Percentiles rank a stretch among this genome's conserved stretches.
phyloP scores from a whole-genome alignment of 1,284 basidiomycete species.

The Cystobasidium sp. region DNA sequence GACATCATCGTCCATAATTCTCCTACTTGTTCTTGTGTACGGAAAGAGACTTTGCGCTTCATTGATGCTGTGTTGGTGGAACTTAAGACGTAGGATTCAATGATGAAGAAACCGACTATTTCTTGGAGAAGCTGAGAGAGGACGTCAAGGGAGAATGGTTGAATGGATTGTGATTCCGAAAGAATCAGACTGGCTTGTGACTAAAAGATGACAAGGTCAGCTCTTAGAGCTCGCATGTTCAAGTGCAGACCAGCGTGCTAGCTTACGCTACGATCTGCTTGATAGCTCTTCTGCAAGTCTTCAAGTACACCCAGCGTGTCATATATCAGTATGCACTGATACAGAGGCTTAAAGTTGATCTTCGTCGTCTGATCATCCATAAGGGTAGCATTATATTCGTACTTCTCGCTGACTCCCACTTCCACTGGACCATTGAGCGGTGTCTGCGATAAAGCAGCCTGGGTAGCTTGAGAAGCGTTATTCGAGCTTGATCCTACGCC shows the following conservation, averaged over 20 bases:
- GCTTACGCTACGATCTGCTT: conserved; percentile 90
- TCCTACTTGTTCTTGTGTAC: conserved; percentile 87
- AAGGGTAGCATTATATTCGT: conserved; percentile 74
- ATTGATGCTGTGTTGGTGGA: conserved; percentile 69
- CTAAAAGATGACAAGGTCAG: conserved; percentile 59
- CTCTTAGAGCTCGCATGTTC: too few species aligned
- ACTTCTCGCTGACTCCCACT: conserved; percentile 88
- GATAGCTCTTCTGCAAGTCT: conserved; percentile 88
- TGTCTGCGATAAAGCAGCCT: conserved; percentile 64
- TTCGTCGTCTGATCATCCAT: conserved; percentile 84
- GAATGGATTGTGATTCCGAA: conserved; percentile 66
- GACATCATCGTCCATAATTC: conserved; percentile 95
- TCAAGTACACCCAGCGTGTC: conserved; percentile 84
- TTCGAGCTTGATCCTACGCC: conserved; percentile 47
- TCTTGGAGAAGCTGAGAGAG: conserved; percentile 75
- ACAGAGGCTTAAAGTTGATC: conserved; percentile 93
- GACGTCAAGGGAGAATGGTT: conserved; percentile 60
- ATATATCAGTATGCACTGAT: conserved; percentile 97
- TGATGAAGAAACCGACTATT: conserved; percentile 98
- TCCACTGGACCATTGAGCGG: conserved; percentile 94
- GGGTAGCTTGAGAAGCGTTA: conserved; percentile 64
- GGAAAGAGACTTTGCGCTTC: conserved; percentile 62
- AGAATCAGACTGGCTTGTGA: conserved; percentile 96
- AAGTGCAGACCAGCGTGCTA: too few species aligned
- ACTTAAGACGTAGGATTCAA: conserved; percentile 89